Evolutionary conservation across 2,329 filamentous ascomycete genomes (phyloP), one percentile per base, ranked within the genome.

Genomic region (Paraphaeosphaeria minitans): DNA sequence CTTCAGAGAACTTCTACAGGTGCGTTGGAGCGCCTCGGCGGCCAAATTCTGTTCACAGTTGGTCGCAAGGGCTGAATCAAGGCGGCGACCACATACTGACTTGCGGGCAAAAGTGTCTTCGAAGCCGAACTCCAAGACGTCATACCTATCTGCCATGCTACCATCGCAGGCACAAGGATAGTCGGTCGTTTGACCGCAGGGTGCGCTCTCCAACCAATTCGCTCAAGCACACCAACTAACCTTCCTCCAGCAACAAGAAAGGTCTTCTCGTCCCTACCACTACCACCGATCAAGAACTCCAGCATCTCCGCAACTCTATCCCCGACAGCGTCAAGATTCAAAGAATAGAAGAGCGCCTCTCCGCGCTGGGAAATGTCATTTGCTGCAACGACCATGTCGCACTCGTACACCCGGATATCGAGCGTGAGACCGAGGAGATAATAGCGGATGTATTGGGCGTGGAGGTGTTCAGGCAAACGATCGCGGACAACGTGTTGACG

Each of bases 1-100:
- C 92, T 71, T 97, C 92, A 75, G 93, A 97, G 84, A 98, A 98
- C 86, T 99, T 99, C 81, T 98, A 98, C 88, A 93, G 87, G 87
- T 89, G 77, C 62, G 79, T 56, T 35, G 19, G 39, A 53, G 22
- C 33, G 16, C n/a, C 16, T 27, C 22, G 12, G 22, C 37, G 31
- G 22, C 50, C 24, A 33, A 10, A 31, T 21, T 14, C 16, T 16
- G 47, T 16, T 31, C 16, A 14, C 8, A 37, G 47, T 57, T 43
- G 22, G 54, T 52, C 42, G 50, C 52, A 22, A 37, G 24, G 16
- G 9, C 5, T 33, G 12, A 45, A 46, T n/a, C 31, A 10, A 29
- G 16, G 22, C 13, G 22, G 33, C 19, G 49, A 35, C 27, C 14
- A 14, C 48, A 39, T 55, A 64, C 68, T 73, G 48, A 75, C 58